These are phyloP conservation scores for Phalaenopsis hybrid DNA, from an alignment of 116 monocot genomes.

Conservation along the genomic window DNA sequence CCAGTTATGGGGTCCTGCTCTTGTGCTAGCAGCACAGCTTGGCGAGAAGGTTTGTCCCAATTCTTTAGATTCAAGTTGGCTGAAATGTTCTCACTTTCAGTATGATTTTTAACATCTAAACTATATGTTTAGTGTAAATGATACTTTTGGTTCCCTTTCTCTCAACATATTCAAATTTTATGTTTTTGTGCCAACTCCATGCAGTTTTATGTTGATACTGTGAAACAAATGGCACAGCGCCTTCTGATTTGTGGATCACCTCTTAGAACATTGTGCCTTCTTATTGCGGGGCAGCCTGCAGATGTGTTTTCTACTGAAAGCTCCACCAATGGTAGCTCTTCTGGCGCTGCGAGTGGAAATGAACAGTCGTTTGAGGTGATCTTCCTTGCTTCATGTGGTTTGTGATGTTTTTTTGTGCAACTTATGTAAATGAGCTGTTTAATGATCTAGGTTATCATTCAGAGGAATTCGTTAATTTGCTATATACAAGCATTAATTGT, in stretches of 20 bases:
- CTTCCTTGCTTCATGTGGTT: neutral
- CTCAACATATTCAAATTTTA: neutral
- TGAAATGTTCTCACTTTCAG: neutral
- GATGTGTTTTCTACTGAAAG: slow-evolving; percentile 64
- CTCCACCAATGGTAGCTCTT: slow-evolving; percentile 16
- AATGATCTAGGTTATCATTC: neutral
- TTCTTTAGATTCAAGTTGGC: neutral
- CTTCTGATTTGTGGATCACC: slow-evolving; percentile 84
- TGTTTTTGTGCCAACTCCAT: slow-evolving; percentile 7
- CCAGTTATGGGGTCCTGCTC: slow-evolving; percentile 90
- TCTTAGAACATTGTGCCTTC: slow-evolving; percentile 75
- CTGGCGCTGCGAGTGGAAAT: slow-evolving; percentile 18
- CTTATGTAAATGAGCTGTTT: neutral
- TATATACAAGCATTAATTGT: neutral
- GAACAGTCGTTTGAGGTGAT: slow-evolving; percentile 39
- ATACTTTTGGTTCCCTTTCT: neutral
- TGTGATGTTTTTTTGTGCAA: neutral
- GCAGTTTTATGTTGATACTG: slow-evolving; percentile 88
- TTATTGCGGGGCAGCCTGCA: slow-evolving; percentile 89
- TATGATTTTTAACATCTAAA: neutral
- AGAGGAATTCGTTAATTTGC: neutral
- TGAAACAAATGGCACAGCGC: slow-evolving; percentile 86
- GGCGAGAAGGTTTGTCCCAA: slow-evolving; percentile 68
- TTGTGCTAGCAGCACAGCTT: slow-evolving; percentile 85
- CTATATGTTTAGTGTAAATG: neutral